Conservation (phyloP, 2,329 filamentous ascomycete species). For the Botryosphaeria dothidea region DNA sequence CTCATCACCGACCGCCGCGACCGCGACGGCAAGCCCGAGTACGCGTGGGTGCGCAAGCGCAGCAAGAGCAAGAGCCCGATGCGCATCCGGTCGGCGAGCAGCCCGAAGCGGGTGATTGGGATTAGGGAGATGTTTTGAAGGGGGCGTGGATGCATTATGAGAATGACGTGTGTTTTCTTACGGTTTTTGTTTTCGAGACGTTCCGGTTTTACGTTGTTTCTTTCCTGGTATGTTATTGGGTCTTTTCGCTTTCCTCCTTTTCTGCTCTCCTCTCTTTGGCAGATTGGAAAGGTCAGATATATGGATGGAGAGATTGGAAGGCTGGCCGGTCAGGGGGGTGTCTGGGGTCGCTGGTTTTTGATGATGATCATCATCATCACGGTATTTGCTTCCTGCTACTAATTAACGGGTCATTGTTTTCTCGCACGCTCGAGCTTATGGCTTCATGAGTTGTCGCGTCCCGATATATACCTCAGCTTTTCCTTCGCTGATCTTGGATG, state of each 20-base stretch:
- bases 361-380: not conserved
- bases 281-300: not conserved
- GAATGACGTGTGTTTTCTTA: not conserved
- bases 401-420: too few relatives aligned
- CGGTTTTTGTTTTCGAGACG: not conserved
- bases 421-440: not conserved
- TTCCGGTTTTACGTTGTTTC: not conserved
- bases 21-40: constrained; percentile 41
- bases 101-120: constrained; percentile 30
- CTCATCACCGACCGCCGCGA: constrained; percentile 45
- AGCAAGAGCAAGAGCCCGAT: constrained; percentile 15
- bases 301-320: not conserved
- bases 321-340: not conserved
- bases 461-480: not conserved
- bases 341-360: not conserved
- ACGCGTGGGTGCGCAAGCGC: constrained; percentile 45
- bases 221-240: not conserved
- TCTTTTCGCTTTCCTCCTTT: not conserved
- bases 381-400: too few relatives aligned
- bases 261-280: not conserved
- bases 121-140: constrained; percentile 19
- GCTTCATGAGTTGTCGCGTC: not conserved
- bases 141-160: not conserved
- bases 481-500: not conserved
- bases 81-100: not conserved